These are phyloP conservation scores for Pistacia integerrima DNA, from an alignment of 345 rosid species.

Conservation along the genomic window DNA sequence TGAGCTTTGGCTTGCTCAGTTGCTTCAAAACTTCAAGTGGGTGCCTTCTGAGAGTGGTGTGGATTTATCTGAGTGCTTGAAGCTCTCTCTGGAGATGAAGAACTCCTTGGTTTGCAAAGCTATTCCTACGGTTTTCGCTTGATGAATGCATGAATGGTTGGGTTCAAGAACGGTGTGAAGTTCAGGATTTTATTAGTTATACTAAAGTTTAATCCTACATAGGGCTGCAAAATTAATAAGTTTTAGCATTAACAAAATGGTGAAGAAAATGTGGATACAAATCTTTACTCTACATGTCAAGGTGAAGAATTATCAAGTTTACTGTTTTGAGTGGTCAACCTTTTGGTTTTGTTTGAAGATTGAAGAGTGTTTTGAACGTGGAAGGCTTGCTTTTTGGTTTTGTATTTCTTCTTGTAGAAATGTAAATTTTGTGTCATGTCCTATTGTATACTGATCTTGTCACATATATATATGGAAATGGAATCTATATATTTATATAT, in stretches of 20 bases:
- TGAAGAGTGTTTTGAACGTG: too few species aligned
- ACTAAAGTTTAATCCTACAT: too few species aligned
- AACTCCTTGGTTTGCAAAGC: constrained; percentile 42
- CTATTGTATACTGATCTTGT: too few species aligned
- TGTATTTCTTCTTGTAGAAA: too few species aligned
- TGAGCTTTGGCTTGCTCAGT: constrained; percentile 55
- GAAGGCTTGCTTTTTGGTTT: background rate
- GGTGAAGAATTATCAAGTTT: background rate
- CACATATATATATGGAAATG: too few species aligned
- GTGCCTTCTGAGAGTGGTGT: constrained; percentile 23
- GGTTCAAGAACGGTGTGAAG: background rate
- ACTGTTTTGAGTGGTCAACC: background rate
- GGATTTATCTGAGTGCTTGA: constrained; percentile 42
- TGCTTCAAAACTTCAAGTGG: constrained; percentile 48
- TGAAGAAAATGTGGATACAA: background rate
- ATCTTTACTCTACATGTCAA: background rate
- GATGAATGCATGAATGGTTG: background rate
- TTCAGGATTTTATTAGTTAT: background rate
- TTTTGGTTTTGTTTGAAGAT: background rate
- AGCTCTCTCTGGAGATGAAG: constrained; percentile 55
- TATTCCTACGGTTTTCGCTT: constrained; percentile 33
- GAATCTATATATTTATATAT: too few species aligned
- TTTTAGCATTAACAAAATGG: background rate
- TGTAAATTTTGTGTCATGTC: too few species aligned
- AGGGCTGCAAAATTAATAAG: background rate